Conservation (phyloP, 2,329 filamentous ascomycete species). For the Alternaria gansuensis region DNA sequence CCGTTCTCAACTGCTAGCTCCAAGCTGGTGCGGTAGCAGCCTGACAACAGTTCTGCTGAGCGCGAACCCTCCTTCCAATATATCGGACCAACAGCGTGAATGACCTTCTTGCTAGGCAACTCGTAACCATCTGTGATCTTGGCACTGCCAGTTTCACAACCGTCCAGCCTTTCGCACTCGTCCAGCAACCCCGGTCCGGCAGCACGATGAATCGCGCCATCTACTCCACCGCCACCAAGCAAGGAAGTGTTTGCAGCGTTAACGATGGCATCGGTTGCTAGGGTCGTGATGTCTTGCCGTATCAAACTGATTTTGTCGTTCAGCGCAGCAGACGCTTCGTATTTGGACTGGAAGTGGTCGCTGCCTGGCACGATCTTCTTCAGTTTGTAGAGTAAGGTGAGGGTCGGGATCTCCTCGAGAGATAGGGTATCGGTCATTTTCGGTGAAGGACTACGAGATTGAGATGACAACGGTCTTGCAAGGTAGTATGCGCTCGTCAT, state of each 20-base stretch:
- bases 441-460: neutral
- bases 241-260: conserved; percentile 87
- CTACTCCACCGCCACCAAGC: conserved; percentile 86
- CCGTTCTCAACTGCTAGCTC: conserved; percentile 73
- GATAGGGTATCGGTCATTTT: conserved; percentile 34
- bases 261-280: conserved; percentile 83
- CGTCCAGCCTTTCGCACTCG: conserved; percentile 76
- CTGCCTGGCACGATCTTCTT: conserved; percentile 56
- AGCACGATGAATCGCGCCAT: conserved; percentile 78
- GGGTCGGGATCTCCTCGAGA: conserved; percentile 67
- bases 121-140: conserved; percentile 83
- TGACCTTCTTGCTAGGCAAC: conserved; percentile 79
- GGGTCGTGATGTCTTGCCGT: conserved; percentile 80
- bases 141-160: conserved; percentile 79
- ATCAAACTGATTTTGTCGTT: conserved; percentile 77
- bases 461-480: conserved; percentile 26
- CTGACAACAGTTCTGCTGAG: conserved; percentile 59
- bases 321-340: conserved; percentile 37
- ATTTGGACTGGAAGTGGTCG: conserved; percentile 18
- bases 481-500: conserved; percentile 41
- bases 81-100: conserved; percentile 89
- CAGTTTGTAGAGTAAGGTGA: conserved; percentile 71
- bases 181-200: conserved; percentile 73
- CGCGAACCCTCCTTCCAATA: conserved; percentile 62
- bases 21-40: conserved; percentile 76